Base-by-base conservation (phyloP, 768 basidiomycete species). In the Pisolithus albus region DNA sequence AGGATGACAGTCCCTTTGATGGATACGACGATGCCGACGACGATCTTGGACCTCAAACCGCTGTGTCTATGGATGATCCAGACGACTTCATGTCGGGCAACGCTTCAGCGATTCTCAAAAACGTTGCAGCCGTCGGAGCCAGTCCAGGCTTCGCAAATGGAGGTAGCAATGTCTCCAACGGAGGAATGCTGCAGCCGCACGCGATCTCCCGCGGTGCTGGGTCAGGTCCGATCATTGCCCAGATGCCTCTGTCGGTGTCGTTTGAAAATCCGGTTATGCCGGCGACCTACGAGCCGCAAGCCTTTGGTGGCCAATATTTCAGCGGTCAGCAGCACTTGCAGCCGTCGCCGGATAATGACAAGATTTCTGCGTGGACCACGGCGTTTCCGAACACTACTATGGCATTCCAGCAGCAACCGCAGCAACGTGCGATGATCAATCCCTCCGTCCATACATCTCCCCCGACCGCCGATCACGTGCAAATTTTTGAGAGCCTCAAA, bases 211-310 rank as follows among this genome's bases (percentile, higher is more conserved):
- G 57, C 13, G 51, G 56, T 26, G 61, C 57, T 26, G 52, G 61
- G 16, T 5, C 48, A 44, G 65, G 66, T 26, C 78, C 79, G 8
- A 68, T 75, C 57, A 72, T 81, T 53, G 78, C 74, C 36, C 69
- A 73, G 64, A 70, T 65, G 44, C 67, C 72, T 4, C 64, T 70
- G 8, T 58, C 67, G 1, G 73, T 74, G 53, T 74, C 75, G 3
- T 80, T 70, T 50, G 80, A 81, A 60, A 80, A 80, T 52, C 79
- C 80, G 2, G 73, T 73, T 2, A 75, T 79, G 70, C 62, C 74
- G 47, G 59, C 70, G 11, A 56, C 72, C 28, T 76, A 76, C 52
- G 75, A 76, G 49, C 66, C 73, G n/a, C 66, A 71, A 50, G 53
- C 62, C 42, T 73, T 59, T 49, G 46, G 46, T 18, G 54, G 57